These are phyloP conservation scores for Elsinoe australis DNA, from an alignment of 2,329 filamentous ascomycete species.

Conservation along the genomic window DNA sequence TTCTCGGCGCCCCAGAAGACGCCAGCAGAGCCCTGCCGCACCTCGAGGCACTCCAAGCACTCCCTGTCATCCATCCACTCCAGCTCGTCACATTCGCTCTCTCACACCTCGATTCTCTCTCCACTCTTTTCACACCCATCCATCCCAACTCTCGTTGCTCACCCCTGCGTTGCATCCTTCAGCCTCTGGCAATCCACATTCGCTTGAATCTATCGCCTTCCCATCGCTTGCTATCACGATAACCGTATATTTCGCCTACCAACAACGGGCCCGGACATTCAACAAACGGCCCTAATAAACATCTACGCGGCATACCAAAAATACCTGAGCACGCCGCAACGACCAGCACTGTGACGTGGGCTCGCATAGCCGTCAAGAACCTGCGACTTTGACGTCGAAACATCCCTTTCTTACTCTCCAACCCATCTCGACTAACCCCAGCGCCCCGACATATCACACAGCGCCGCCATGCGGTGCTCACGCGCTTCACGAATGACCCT, in stretches of 20 bases:
- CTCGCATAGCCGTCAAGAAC: background rate
- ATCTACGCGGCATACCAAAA: conserved; percentile 10
- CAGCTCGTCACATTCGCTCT: background rate
- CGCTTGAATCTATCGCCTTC: conserved; percentile 6
- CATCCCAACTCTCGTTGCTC: conserved; percentile 2
- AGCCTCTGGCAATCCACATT: conserved; percentile 1
- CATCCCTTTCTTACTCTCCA: background rate
- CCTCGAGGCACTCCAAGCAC: too few relatives aligned
- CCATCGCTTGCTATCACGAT: conserved; percentile 12
- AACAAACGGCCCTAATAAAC: conserved; percentile 16
- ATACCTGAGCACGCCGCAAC: conserved; percentile 13
- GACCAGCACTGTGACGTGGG: conserved; percentile 10
- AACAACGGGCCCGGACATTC: conserved; percentile 13
- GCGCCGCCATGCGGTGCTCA: conserved; percentile 26
- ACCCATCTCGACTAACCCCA: background rate
- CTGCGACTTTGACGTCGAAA: conserved; percentile 4
- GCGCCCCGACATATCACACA: background rate
- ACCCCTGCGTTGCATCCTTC: background rate
- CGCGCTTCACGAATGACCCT: conserved; percentile 22
- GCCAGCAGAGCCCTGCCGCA: too few relatives aligned
- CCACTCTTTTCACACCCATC: conserved; percentile 6
- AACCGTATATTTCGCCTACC: conserved; percentile 1
- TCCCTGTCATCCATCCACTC: background rate
- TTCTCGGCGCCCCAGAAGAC: too few relatives aligned
- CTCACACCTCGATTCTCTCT: conserved; percentile 5